Conservation (phyloP, 805 yeast species). For the Yarrowia divulgata region DNA sequence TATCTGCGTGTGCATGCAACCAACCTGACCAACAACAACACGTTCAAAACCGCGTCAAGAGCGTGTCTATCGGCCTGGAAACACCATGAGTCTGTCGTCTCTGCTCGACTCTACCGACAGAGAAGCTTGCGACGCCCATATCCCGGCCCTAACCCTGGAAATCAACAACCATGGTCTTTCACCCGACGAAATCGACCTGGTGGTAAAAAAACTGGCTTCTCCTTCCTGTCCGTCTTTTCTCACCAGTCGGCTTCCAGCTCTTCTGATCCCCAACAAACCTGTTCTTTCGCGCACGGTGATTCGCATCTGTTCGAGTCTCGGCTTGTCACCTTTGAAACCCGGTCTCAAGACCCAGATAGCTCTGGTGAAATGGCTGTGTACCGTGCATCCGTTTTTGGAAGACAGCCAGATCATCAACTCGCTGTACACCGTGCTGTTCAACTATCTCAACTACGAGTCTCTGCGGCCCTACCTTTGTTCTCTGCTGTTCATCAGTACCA, state of each 20-base stretch:
- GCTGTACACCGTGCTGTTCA: constrained; percentile 33
- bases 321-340: neutral
- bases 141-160: neutral
- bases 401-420: constrained; percentile 15
- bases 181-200: neutral
- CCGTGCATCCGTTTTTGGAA: constrained; percentile 21
- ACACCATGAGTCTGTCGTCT: neutral
- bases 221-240: neutral
- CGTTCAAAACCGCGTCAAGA: neutral
- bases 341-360: constrained; percentile 3
- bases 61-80: neutral
- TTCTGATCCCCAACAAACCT: constrained; percentile 27
- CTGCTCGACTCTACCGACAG: neutral
- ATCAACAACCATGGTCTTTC: neutral
- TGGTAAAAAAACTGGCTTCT: neutral
- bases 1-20: neutral
- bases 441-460: constrained; percentile 29
- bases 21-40: neutral
- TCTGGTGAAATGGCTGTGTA: constrained; percentile 27
- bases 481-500: constrained; percentile 17
- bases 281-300: constrained; percentile 5
- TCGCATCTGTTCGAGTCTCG: constrained; percentile 4
- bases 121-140: neutral
- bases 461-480: constrained; percentile 19
- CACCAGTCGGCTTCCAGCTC: neutral